Percentiles rank a stretch among this genome's conserved stretches.
Conservation (phyloP, 2,329 filamentous ascomycete genomes). For the Venturia oleaginea region DNA sequence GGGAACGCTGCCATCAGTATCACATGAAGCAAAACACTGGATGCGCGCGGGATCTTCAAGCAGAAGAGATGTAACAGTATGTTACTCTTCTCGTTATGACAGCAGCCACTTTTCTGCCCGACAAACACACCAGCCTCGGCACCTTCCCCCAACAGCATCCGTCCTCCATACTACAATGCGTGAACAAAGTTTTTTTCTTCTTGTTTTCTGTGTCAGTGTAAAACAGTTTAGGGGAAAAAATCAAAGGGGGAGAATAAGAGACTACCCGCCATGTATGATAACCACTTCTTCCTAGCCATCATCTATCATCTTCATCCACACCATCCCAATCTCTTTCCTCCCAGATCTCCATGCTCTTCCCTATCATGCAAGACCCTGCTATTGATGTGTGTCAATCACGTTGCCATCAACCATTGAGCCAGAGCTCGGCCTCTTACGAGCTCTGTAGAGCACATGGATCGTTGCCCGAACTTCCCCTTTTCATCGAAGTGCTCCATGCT, state of each 20-base stretch:
- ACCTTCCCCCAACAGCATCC: background rate
- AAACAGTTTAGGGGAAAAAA: background rate
- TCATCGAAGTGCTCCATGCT: background rate
- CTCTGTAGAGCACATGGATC: background rate
- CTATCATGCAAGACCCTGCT: background rate
- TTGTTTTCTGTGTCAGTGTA: slow-evolving; percentile 1
- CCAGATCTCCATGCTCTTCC: background rate
- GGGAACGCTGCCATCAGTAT: background rate
- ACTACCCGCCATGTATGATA: background rate
- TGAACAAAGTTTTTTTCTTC: background rate
- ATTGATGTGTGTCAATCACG: background rate
- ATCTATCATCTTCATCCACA: background rate
- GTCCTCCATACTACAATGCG: background rate
- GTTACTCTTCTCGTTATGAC: background rate
- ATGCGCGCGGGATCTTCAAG: background rate
- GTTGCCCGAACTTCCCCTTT: background rate
- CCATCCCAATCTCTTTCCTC: background rate
- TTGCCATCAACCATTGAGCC: background rate
- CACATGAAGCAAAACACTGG: background rate
- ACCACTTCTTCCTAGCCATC: background rate
- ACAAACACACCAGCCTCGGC: background rate
- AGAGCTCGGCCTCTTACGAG: background rate
- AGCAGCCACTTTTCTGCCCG: background rate
- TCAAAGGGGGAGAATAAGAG: background rate
- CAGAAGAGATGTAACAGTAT: background rate